Percentiles rank a stretch among this genome's conserved stretches.
These are phyloP conservation scores for Fraxinus quadrangulata DNA, from an alignment of 257 asterid species.

Conservation along the genomic window DNA sequence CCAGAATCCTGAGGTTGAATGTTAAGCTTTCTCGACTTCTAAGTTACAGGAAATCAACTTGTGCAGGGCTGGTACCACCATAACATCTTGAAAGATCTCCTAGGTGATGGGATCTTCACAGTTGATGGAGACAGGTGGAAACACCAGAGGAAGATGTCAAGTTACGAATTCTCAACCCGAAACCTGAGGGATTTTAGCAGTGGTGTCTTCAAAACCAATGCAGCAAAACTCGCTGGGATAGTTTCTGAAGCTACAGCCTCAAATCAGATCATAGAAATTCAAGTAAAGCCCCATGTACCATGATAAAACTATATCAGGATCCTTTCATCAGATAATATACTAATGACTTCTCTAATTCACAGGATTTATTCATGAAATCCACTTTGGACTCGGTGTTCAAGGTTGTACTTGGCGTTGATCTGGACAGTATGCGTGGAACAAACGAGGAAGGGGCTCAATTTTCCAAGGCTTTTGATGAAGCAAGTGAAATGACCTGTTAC, in stretches of 20 bases:
- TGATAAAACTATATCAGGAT: neutral
- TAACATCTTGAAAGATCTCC: conserved; percentile 42
- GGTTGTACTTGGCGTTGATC: conserved; percentile 60
- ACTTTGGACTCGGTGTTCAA: conserved; percentile 54
- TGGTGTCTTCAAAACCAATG: conserved; percentile 40
- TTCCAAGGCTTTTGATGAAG: conserved; percentile 55
- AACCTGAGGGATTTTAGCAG: conserved; percentile 46
- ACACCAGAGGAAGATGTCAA: conserved; percentile 46
- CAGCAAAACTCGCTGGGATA: conserved; percentile 34
- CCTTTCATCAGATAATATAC: neutral
- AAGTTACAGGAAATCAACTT: neutral
- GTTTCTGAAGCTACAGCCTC: conserved; percentile 33
- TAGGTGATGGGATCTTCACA: conserved; percentile 50
- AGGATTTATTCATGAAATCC: conserved; percentile 55
- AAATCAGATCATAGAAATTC: conserved; percentile 28
- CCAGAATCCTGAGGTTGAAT: neutral
- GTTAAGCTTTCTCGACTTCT: neutral
- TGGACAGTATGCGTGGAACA: conserved; percentile 52
- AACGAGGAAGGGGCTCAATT: conserved; percentile 45
- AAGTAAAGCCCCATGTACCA: conserved; percentile 6
- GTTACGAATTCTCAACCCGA: conserved; percentile 49
- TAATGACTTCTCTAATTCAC: conserved; percentile 3
- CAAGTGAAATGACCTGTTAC: conserved; percentile 49
- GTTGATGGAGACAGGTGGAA: conserved; percentile 52
- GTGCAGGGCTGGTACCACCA: conserved; percentile 36